Base-by-base conservation (phyloP, 176 grass and related monocot genomes). In the Cocos nucifera region DNA sequence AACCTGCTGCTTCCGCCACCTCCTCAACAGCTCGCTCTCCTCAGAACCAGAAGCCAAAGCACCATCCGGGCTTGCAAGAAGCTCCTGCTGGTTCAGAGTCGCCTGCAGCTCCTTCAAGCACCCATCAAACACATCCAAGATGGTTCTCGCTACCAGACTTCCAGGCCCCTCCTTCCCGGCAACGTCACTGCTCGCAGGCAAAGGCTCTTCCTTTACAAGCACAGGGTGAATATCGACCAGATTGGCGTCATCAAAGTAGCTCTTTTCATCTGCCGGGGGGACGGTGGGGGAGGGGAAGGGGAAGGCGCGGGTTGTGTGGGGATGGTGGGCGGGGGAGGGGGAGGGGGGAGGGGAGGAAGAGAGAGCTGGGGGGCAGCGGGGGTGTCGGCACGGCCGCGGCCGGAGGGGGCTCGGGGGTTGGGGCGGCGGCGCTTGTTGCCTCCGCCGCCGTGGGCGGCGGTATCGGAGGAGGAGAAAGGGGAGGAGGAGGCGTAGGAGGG, bases 401-500 rank as follows among this genome's bases (percentile, higher is more conserved):
- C 72, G 8, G 70, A 54, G 53, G 65, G 29, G 16, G 77, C 54
- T 1, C 58, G 82, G 3, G 83, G 86, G 62, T 78, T 84, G 55
- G 90, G 63, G 50, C 86, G 86, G 25, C 86, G 86, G 56, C 90
- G 90, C 70, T 90, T 95, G 74, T 95, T 95, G 24, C 59, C 65
- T 17, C 50, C 29, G 50, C 54, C 54, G 25, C 66, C 85, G 1
- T 81, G 72, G 57, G 82, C 18, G 3, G 65, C 69, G 0, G 62
- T 48, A 57, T 25, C 55, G 16, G 73, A 19, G 1, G 79, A 58
- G 50, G 89, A 89, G 27, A 82, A 82, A 16, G 93, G 93, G 6
- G 92, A 97, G 22, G 84, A 78, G 53, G 80, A 54, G 14, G 84
- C 87, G 67, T 78, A 82, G 74, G 85, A 75, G 20, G 82, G 84